Percentiles rank a stretch among this genome's conserved stretches.
These are phyloP conservation scores for Tylopilus vinaceipallidus DNA, from an alignment of 768 basidiomycete species.

Conservation along the genomic window DNA sequence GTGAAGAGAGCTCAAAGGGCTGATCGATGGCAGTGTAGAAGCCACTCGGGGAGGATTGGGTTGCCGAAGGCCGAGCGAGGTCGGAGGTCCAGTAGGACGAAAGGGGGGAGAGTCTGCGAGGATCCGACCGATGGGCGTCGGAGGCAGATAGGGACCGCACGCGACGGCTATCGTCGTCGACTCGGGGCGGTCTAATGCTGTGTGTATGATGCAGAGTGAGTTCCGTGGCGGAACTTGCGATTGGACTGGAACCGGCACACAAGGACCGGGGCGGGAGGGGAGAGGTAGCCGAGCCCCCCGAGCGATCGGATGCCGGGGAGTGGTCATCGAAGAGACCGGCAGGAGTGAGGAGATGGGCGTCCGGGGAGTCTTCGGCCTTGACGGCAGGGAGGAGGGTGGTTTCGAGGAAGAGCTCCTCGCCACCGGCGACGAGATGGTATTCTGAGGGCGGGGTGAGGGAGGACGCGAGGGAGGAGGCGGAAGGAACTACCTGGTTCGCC, in stretches of 20 bases:
- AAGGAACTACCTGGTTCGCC: slow-evolving; percentile 61
- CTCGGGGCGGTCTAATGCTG: slow-evolving; percentile 17
- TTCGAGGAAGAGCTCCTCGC: slow-evolving; percentile 66
- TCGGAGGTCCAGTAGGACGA: slow-evolving; percentile 31
- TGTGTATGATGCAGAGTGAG: slow-evolving; percentile 25
- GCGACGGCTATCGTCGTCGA: slow-evolving; percentile 30
- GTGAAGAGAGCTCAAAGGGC: slow-evolving; percentile 15
- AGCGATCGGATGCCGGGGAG: slow-evolving; percentile 33
- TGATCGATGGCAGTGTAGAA: slow-evolving; percentile 26
- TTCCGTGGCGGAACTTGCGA: slow-evolving; percentile 22
- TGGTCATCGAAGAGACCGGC: slow-evolving; percentile 33
- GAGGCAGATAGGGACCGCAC: slow-evolving; percentile 32
- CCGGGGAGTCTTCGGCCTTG: slow-evolving; percentile 56
- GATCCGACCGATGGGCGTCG: slow-evolving; percentile 26
- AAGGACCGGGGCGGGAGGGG: slow-evolving; percentile 25
- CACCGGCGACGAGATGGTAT: slow-evolving; percentile 76
- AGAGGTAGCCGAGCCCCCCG: slow-evolving; percentile 29
- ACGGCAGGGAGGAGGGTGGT: slow-evolving; percentile 46
- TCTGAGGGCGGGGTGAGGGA: slow-evolving; percentile 40
- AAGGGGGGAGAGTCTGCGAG: slow-evolving; percentile 34
- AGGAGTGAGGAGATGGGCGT: slow-evolving; percentile 40
- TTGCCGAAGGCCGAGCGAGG: slow-evolving; percentile 23
- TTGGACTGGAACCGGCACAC: slow-evolving; percentile 25
- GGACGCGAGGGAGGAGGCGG: neutral
- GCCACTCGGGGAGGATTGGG: slow-evolving; percentile 25